Evolutionary conservation across 495 filamentous ascomycete species (phyloP), one percentile per base, ranked within the genome.

Genomic region (Penicillium alfredii): DNA sequence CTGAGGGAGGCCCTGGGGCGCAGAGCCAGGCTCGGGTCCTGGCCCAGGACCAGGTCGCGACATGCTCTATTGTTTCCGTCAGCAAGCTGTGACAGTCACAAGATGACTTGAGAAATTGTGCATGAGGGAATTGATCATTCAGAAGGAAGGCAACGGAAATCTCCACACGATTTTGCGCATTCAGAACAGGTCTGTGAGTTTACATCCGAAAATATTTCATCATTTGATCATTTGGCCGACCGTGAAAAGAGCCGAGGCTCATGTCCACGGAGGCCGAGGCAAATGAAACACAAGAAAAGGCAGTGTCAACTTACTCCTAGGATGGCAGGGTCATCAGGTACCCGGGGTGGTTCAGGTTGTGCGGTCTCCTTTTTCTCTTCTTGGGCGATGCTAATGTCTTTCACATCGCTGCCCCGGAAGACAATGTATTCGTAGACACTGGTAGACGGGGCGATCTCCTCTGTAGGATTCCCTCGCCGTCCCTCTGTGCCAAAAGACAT

Each of bases 81-180:
- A 63, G 55, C 35, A 39, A 35, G 25, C 15, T 38, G 23, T 24
- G 17, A 39, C 33, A 18, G 19, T n/a, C 23, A 40, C n/a, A 38
- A 17, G 8, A 42, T 9, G 32, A 35, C 25, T 8, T 29, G 20
- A 30, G 30, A 34, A 31, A 9, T 26, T 34, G 33, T 28, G 29
- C 18, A 17, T 8, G 37, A 20, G 20, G 30, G 30, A 33, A 49
- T 44, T 60, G 61, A 65, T 68, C 55, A 42, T 60, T 71, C 88
- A 96, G 88, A 93, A 94, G 88, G 89, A 96, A 94, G 88, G 88
- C 89, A 96, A 94, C 88, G 89, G 87, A 93, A 83, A 85, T 82
- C 65, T 94, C 88, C 77, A 89, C 88, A 94, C 61, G 72, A 67
- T 82, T 81, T 92, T 94, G 86, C 84, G 86, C 86, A 85, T 78